Evolutionary conservation across 2,329 filamentous ascomycete genomes (phyloP), one percentile per base, ranked within the genome.

Genomic region (Kalmusia sp.): DNA sequence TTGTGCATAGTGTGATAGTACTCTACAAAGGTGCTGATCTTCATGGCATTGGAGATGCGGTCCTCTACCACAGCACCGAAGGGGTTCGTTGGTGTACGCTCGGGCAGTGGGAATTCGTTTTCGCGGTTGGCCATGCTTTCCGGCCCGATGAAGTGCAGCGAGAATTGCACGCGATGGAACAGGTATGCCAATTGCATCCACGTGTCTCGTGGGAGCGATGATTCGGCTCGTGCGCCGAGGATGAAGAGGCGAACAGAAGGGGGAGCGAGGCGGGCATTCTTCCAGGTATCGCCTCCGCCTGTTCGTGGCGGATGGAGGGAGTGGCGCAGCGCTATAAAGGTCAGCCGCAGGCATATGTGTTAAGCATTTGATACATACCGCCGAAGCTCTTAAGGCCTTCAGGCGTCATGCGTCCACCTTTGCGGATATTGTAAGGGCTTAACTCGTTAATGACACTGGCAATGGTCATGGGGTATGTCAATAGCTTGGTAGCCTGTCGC

Each of bases 1-100:
- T 92, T 87, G 78, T 99, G 93, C 64, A 99, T 85, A 2, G 91
- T 98, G 76, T 99, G 93, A 79, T 96, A 99, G 79, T 99, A 97
- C 65, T 99, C 95, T 46, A 98, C 93, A 68, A 93, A 96, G 0
- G 96, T 99, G 73, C 89, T 95, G 69, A 99, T 96, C 80, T 99
- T 99, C 86, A 98, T 87, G 62, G 89, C 88, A 50, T 89, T 87
- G 70, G 89, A 91, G 7, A 99, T 83, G 47, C 93, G 87, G 74
- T 96, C 93, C 77, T 99, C 96, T 12, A 97, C 86, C 47, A 99
- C 84, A n/a, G 91, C 91, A 35, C 95, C 95, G 64, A 93, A 99
- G 0, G 95, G 95, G 71, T 99, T 99, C 8, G 81, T 79, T 0
- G 93, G 81, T 1, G 92, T 97, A 51, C 93, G 87, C 63, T 90